Conservation (phyloP, 306 rosid genomes). For the Cucurbita pepo region DNA sequence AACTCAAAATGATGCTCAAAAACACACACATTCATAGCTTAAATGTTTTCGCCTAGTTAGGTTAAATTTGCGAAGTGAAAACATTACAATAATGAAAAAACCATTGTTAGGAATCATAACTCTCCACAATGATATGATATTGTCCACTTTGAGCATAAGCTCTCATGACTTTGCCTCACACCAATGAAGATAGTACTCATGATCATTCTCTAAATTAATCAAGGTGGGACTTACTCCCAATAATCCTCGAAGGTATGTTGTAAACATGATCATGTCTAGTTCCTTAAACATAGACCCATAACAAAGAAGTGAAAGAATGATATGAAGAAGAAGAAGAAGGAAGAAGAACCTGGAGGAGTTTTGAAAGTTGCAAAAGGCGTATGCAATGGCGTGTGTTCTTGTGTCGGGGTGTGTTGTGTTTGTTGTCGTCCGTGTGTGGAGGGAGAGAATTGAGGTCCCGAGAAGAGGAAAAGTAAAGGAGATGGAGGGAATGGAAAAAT, state of each 20-base stretch:
- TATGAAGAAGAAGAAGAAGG: neutral
- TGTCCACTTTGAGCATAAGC: too few relatives aligned
- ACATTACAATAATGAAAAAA: too few relatives aligned
- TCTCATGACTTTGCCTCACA: too few relatives aligned
- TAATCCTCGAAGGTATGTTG: too few relatives aligned
- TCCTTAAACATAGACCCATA: too few relatives aligned
- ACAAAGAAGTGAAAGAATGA: neutral
- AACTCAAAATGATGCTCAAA: neutral
- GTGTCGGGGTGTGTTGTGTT: neutral
- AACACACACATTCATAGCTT: neutral
- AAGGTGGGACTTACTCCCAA: too few relatives aligned
- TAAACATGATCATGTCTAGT: too few relatives aligned
- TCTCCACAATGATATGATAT: too few relatives aligned
- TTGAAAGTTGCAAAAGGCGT: neutral
- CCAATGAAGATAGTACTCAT: too few relatives aligned
- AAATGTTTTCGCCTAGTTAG: neutral
- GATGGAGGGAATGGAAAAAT: slow-evolving; percentile 32
- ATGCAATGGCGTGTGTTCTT: neutral
- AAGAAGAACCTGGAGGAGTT: neutral
- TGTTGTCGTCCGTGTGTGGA: neutral
- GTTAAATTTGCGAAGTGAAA: neutral
- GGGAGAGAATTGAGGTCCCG: slow-evolving; percentile 34
- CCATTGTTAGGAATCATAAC: too few relatives aligned
- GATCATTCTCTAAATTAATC: too few relatives aligned
- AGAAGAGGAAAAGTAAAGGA: slow-evolving; percentile 15